Base-by-base conservation (phyloP, 1,284 basidiomycete species). In the Moniliella sp. region DNA sequence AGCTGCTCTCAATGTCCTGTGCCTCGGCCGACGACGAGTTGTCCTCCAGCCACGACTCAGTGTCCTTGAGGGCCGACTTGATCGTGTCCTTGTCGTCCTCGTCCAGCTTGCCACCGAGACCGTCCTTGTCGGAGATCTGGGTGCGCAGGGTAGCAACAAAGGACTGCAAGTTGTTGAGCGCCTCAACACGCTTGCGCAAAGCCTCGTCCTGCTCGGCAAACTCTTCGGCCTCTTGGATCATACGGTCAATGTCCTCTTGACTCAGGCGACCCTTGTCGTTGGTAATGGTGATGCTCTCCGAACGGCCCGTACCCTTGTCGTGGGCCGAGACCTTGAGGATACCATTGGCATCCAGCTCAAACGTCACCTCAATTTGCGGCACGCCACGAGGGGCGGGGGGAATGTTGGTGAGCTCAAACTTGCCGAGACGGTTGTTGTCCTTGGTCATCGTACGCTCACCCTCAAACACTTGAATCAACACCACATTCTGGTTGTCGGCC, bases 361-460 rank as follows among this genome's bases (percentile, higher is more conserved):
- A 59, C 28, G 56, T 59, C 36, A 59, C 56, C 45, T 59, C 56
- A 32, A 59, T 56, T 43, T 59, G 56, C 32, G 56, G 56, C 28
- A 86, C 79, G 61, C 86, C 86, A 43, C 83, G 81, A 42, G 86
- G 84, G 1, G 86, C 79, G 25, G 84, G 83, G 13, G 86, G 86
- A 44, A 94, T 91, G 42, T 78, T 64, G 38, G 73, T 76, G 29
- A 93, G 74, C 65, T 93, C 86, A 58, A 94, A 93, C 64, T 86
- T 84, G 66, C 86, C 86, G 44, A 97, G 76, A 34, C 78, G 71
- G 69, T 91, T 86, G 75, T 93, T 93, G 69, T 94, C 83, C 73
- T 86, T 86, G 55, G 84, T 91, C 62, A 88, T 66, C 28, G 81
- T 75, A 62, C 83, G 80, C 67, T 91, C 83, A 63, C 84, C 83